Evolutionary conservation across 2,329 filamentous ascomycete species (phyloP).

Genomic region (Alternaria metachromatica): DNA sequence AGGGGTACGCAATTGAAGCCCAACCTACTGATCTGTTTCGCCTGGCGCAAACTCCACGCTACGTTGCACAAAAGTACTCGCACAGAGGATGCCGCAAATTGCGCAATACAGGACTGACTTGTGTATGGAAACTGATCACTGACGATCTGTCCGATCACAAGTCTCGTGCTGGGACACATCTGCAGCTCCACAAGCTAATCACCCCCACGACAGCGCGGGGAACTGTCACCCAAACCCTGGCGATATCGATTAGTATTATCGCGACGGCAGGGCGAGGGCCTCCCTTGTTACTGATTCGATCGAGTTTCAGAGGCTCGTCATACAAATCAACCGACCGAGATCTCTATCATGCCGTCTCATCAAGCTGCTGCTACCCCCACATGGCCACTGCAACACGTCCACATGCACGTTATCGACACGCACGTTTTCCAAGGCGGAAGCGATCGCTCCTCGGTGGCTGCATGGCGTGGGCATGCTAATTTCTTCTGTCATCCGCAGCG

Average conservation of each 20-base stretch:
- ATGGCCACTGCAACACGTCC: neutral
- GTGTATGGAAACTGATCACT: neutral
- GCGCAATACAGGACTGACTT: neutral
- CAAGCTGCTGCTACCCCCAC: slow-evolving; percentile 9
- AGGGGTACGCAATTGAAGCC: slow-evolving; percentile 1
- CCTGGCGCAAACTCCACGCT: neutral
- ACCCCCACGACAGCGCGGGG: slow-evolving; percentile 10
- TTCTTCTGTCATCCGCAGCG: slow-evolving; percentile 8
- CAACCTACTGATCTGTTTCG: neutral
- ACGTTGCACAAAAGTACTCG: neutral
- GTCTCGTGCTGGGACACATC: slow-evolving; percentile 1
- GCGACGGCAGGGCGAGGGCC: neutral
- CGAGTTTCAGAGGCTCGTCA: slow-evolving; percentile 4
- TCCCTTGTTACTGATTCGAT: neutral
- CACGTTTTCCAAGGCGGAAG: slow-evolving; percentile 14
- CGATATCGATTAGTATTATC: neutral
- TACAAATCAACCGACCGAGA: neutral
- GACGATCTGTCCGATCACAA: neutral
- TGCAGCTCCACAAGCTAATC: neutral
- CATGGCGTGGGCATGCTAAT: slow-evolving; percentile 14
- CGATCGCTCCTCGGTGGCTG: slow-evolving; percentile 9
- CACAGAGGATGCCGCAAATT: slow-evolving; percentile 1
- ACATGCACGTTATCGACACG: slow-evolving; percentile 6
- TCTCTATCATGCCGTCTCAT: slow-evolving; percentile 1
- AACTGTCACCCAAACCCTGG: slow-evolving; percentile 3